These are phyloP conservation scores for Trichoderma asperelloides DNA, from an alignment of 495 filamentous ascomycete species.

Conservation along the genomic window DNA sequence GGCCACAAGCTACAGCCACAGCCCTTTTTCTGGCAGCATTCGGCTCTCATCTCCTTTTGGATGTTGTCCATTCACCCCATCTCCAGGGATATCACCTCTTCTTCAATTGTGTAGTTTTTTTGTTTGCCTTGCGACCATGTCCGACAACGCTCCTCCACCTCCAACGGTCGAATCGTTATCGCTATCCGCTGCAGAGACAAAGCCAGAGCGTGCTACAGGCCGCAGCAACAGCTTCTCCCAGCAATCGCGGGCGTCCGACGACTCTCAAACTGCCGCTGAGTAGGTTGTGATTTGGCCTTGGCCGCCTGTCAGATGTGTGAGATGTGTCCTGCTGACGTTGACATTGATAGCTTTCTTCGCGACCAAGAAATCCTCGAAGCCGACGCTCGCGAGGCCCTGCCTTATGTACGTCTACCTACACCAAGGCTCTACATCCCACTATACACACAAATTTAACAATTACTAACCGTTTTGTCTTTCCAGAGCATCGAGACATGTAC, in stretches of 20 bases:
- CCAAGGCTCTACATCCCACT: conserved; percentile 9
- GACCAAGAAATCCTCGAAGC: conserved; percentile 84
- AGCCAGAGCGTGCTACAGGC: conserved; percentile 14
- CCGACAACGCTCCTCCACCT: not conserved
- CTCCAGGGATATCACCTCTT: not conserved
- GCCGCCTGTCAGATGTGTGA: not conserved
- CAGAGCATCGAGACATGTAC: conserved; percentile 91
- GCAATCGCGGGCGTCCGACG: conserved; percentile 36
- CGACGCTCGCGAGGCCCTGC: conserved; percentile 88
- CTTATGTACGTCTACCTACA: conserved; percentile 54
- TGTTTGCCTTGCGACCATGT: not conserved
- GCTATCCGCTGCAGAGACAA: not conserved
- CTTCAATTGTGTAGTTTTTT: not conserved
- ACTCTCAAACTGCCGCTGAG: conserved; percentile 84
- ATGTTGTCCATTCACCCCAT: not conserved
- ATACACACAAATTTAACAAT: conserved; percentile 10
- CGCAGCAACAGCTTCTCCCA: conserved; percentile 55
- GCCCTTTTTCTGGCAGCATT: too few relatives aligned
- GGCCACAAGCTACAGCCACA: too few relatives aligned
- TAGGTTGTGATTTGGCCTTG: conserved; percentile 29
- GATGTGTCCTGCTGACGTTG: not conserved
- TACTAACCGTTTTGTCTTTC: conserved; percentile 4
- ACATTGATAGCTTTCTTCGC: conserved; percentile 61
- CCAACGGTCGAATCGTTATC: not conserved
- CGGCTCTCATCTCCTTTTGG: not conserved